Percentiles rank a stretch among this genome's conserved stretches.
These are phyloP conservation scores for Annona squamosa DNA, from an alignment of 164 flowering plant species.

Conservation along the genomic window DNA sequence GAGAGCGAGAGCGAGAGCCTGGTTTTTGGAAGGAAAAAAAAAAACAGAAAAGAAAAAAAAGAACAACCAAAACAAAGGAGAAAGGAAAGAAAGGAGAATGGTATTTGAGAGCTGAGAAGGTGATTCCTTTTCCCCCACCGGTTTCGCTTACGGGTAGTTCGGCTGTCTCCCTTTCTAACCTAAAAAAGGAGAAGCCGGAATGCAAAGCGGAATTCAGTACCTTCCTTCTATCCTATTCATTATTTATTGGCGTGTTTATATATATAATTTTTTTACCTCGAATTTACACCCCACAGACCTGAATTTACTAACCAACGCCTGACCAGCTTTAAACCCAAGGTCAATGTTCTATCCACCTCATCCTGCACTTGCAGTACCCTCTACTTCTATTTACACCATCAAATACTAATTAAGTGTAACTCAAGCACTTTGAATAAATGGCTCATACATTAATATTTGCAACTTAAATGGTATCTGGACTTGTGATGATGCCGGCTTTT, in stretches of 20 bases:
- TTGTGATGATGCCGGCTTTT: no score
- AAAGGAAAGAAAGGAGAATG: constrained; percentile 8
- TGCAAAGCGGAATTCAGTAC: neutral
- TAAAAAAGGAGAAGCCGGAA: neutral
- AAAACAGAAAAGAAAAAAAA: no score
- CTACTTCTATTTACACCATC: no score
- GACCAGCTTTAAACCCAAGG: neutral
- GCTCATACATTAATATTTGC: no score
- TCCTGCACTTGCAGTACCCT: no score
- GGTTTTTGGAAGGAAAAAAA: no score
- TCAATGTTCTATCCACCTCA: no score
- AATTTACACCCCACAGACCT: neutral
- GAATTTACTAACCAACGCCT: neutral
- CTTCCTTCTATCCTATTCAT: neutral
- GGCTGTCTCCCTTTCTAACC: neutral
- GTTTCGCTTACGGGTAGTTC: constrained; percentile 26
- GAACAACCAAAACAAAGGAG: no score
- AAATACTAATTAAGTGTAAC: no score
- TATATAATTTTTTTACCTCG: neutral
- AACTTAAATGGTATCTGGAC: no score
- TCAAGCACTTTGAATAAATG: no score
- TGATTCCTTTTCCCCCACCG: constrained; percentile 46
- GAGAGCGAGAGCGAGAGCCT: neutral
- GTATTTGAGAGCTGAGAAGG: constrained; percentile 17
- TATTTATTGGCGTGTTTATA: neutral